Conservation (phyloP, 257 asterid genomes). For the Cruciata laevipes region DNA sequence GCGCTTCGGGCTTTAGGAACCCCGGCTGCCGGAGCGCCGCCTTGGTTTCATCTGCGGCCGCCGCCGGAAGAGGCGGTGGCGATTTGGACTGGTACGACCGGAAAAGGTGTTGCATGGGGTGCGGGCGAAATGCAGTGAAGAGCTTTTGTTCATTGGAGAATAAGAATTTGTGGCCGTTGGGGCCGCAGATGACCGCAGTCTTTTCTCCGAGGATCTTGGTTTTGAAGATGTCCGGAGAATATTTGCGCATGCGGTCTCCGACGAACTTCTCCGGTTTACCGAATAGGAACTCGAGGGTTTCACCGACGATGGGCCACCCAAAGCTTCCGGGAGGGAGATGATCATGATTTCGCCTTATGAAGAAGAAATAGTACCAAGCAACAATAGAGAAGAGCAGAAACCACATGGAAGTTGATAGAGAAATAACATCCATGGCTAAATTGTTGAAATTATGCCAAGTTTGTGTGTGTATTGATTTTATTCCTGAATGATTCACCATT, state of each 20-base stretch:
- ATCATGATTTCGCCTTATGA: constrained; percentile 6
- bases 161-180: constrained; percentile 59
- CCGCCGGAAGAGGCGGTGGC: constrained; percentile 1
- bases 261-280: constrained; percentile 62
- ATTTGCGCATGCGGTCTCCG: constrained; percentile 43
- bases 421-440: constrained; percentile 2
- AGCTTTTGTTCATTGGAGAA: constrained; percentile 55
- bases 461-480: neutral
- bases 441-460: neutral
- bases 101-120: constrained; percentile 50
- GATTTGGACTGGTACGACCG: constrained; percentile 40
- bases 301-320: constrained; percentile 68
- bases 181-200: constrained; percentile 67
- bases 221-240: constrained; percentile 53
- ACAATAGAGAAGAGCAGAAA: constrained; percentile 11
- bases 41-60: neutral
- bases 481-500: neutral
- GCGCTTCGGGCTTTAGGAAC: constrained; percentile 58
- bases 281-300: constrained; percentile 41
- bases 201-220: constrained; percentile 67
- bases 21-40: constrained; percentile 51
- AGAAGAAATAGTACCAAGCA: constrained; percentile 5
- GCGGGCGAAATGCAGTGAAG: constrained; percentile 58
- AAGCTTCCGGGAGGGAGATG: constrained; percentile 66
- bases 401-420: constrained; percentile 13